phyloP scores from a whole-genome alignment of 2,329 filamentous ascomycete species.

The Fusarium verticillioides region DNA sequence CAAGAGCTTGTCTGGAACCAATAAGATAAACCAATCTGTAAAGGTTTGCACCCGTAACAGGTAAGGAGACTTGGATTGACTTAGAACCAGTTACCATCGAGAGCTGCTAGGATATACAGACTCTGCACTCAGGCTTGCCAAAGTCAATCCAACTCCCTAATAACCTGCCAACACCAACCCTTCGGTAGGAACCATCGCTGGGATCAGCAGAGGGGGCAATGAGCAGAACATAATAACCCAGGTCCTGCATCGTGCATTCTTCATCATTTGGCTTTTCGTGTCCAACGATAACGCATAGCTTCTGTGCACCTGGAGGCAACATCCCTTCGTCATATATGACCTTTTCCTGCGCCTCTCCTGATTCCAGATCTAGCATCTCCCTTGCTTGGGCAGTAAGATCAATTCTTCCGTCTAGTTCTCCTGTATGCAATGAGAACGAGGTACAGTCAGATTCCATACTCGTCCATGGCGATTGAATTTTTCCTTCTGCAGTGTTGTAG shows the following conservation, averaged over 20 bases:
- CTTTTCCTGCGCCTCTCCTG: neutral
- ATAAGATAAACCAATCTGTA: too few species aligned
- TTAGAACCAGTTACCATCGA: neutral
- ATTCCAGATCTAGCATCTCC: neutral
- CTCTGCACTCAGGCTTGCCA: neutral
- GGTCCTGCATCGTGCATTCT: neutral
- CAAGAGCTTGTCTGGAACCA: too few species aligned
- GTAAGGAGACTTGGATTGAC: too few species aligned
- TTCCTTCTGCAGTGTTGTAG: neutral
- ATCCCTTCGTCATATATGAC: conserved; percentile 9
- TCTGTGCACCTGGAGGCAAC: neutral
- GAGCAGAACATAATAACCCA: neutral
- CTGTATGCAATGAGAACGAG: conserved; percentile 10
- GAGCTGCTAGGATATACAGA: neutral
- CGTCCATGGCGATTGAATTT: conserved; percentile 19
- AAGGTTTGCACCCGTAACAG: too few species aligned
- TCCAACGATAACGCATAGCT: conserved; percentile 15
- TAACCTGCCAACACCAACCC: conserved; percentile 15
- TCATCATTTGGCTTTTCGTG: neutral
- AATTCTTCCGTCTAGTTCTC: neutral
- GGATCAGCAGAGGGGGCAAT: neutral
- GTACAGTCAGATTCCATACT: neutral
- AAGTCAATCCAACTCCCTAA: conserved; percentile 4
- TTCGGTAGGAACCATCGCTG: neutral
- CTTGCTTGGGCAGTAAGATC: conserved; percentile 10